These are phyloP conservation scores for Wallemia hederae DNA, from an alignment of 1,284 basidiomycete genomes.

Conservation along the genomic window DNA sequence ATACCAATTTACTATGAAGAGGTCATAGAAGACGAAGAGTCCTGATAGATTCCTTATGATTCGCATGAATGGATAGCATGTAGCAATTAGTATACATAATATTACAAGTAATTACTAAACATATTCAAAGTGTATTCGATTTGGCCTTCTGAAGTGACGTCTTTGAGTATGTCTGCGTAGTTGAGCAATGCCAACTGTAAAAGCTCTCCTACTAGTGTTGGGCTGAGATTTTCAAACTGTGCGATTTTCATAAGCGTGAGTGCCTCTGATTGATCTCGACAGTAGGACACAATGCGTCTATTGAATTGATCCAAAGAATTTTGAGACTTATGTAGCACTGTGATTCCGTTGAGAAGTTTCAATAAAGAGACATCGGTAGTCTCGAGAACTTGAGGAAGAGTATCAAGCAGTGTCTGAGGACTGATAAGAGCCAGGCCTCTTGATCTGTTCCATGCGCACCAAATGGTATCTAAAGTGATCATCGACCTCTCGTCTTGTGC, in stretches of 20 bases:
- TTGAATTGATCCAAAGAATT: not conserved
- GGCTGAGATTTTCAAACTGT: not conserved
- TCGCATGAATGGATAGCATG: no score
- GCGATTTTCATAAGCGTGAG: not conserved
- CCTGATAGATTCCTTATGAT: no score
- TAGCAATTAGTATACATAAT: no score
- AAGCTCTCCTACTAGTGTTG: not conserved
- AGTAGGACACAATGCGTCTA: not conserved
- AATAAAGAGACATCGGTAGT: not conserved
- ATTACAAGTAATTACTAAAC: not conserved
- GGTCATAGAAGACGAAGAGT: not conserved
- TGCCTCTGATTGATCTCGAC: not conserved
- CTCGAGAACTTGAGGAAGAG: not conserved
- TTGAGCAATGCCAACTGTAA: not conserved
- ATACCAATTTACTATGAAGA: not conserved
- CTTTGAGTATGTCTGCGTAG: not conserved
- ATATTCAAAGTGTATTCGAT: not conserved
- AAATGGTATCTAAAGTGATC: not conserved
- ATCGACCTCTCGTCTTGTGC: not conserved
- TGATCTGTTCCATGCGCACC: not conserved
- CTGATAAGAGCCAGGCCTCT: not conserved
- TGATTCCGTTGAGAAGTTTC: not conserved
- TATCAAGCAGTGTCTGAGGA: not conserved
- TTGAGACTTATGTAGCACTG: not conserved
- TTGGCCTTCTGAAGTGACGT: not conserved